Conservation (phyloP, 805 yeast species). For the Zygoascus bituminiphila region DNA sequence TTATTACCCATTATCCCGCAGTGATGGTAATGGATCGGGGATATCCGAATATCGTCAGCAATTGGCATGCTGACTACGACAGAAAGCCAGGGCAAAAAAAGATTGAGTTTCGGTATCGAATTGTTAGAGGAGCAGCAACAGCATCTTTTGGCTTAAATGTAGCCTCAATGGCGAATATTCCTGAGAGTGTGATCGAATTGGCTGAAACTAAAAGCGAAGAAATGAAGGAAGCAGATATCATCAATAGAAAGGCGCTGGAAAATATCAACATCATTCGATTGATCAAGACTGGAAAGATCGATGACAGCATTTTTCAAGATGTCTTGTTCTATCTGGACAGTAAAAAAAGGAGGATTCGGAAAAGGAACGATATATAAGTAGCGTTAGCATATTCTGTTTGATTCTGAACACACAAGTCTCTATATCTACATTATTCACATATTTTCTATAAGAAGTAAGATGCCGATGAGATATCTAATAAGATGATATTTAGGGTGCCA, state of each 20-base stretch:
- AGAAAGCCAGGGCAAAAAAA: slow-evolving; percentile 30
- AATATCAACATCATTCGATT: background rate
- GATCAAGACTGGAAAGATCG: background rate
- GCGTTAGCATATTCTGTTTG: background rate
- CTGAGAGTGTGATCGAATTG: slow-evolving; percentile 16
- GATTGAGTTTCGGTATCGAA: slow-evolving; percentile 42
- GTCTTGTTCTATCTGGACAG: background rate
- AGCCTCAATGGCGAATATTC: slow-evolving; percentile 63
- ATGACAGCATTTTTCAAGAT: background rate
- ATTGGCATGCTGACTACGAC: slow-evolving; percentile 65
- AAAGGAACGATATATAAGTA: background rate
- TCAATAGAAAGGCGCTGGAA: background rate
- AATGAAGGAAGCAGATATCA: slow-evolving; percentile 13
- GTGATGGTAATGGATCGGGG: slow-evolving; percentile 43
- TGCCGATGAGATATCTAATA: background rate
- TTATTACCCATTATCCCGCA: slow-evolving; percentile 79
- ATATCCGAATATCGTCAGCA: slow-evolving; percentile 37
- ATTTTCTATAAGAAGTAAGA: no score
- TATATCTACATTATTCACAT: background rate
- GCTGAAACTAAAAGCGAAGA: slow-evolving; percentile 24
- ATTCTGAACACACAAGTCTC: background rate
- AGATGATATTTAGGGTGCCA: slow-evolving; percentile 51
- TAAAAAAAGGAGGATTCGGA: background rate
- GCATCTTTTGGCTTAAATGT: slow-evolving; percentile 81
- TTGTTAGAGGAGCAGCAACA: slow-evolving; percentile 43